Percentiles rank a stretch among this genome's conserved stretches.
These are phyloP conservation scores for Hydnum rufescens DNA, from an alignment of 768 basidiomycete species.

Conservation along the genomic window DNA sequence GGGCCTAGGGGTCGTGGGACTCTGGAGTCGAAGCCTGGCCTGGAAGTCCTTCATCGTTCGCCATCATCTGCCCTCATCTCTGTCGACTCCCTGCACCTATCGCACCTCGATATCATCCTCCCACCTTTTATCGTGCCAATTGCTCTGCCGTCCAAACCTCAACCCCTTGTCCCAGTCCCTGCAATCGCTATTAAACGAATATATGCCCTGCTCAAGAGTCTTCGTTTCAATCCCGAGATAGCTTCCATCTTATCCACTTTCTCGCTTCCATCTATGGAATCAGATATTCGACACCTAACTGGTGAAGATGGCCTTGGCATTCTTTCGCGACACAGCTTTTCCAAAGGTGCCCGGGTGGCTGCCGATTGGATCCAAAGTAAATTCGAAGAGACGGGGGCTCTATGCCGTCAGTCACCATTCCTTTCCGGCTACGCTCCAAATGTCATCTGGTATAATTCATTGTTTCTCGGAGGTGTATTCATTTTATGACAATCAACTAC, in stretches of 20 bases:
- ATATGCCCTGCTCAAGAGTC: constrained; percentile 30
- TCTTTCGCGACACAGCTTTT: constrained; percentile 65
- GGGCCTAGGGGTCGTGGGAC: constrained; percentile 1
- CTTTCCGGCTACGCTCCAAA: constrained; percentile 62
- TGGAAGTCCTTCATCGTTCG: constrained; percentile 12
- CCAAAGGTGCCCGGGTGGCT: constrained; percentile 40
- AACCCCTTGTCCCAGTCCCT: constrained; percentile 33
- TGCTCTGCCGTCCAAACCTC: constrained; percentile 33
- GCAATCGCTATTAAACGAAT: constrained; percentile 33
- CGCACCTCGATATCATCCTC: constrained; percentile 35
- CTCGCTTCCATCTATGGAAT: constrained; percentile 40
- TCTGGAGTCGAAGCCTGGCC: background rate
- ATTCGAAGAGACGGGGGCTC: constrained; percentile 58
- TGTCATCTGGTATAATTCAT: constrained; percentile 46
- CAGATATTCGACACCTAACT: constrained; percentile 64
- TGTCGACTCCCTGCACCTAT: constrained; percentile 13
- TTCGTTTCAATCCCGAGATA: constrained; percentile 51
- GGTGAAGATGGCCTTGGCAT: constrained; percentile 66
- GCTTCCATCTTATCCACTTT: constrained; percentile 50
- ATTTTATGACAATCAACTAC: background rate
- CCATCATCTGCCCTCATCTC: constrained; percentile 14
- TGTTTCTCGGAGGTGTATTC: background rate
- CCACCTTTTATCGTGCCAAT: constrained; percentile 58
- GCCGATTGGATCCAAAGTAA: constrained; percentile 53
- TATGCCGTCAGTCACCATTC: constrained; percentile 49